Conservation (phyloP, 805 yeast genomes). For the Ogataea ganodermae region DNA sequence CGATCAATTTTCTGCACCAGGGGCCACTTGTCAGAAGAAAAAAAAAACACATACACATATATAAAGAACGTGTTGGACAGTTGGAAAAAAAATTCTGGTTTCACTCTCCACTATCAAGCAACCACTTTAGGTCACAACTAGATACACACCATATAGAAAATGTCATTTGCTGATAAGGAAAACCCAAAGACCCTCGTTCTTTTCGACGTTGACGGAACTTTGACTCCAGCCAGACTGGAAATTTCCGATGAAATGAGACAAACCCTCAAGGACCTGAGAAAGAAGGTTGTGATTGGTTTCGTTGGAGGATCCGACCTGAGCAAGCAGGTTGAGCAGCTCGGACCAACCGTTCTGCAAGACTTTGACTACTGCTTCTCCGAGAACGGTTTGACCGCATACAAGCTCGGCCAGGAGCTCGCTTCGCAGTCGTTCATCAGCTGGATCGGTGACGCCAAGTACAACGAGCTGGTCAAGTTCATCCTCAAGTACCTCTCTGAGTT, state of each 20-base stretch:
- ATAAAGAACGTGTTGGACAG: constrained; percentile 1
- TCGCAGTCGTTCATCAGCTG: constrained; percentile 92
- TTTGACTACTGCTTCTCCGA: constrained; percentile 97
- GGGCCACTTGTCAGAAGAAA: constrained; percentile 2
- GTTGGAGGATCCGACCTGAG: constrained; percentile 96
- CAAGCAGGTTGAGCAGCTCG: constrained; percentile 96
- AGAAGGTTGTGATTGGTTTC: constrained; percentile 93
- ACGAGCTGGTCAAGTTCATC: constrained; percentile 81
- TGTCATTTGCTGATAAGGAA: constrained; percentile 66
- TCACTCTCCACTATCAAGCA: too few relatives aligned
- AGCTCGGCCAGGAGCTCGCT: constrained; percentile 82
- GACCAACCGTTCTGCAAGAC: constrained; percentile 69
- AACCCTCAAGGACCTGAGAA: constrained; percentile 71
- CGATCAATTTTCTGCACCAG: constrained; percentile 4
- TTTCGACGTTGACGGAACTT: constrained; percentile 97
- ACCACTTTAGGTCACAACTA: too few relatives aligned
- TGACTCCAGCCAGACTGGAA: constrained; percentile 87
- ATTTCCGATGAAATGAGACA: constrained; percentile 77
- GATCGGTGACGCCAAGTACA: constrained; percentile 95
- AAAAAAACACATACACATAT: neutral
- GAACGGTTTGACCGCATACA: constrained; percentile 98
- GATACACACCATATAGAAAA: constrained; percentile 8
- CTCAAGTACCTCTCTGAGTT: constrained; percentile 80
- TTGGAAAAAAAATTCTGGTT: neutral
- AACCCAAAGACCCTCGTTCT: constrained; percentile 85